Evolutionary conservation across 2,329 filamentous ascomycete genomes (phyloP), one percentile per base, ranked within the genome.

Genomic region (Emmonsiellopsis sp.): DNA sequence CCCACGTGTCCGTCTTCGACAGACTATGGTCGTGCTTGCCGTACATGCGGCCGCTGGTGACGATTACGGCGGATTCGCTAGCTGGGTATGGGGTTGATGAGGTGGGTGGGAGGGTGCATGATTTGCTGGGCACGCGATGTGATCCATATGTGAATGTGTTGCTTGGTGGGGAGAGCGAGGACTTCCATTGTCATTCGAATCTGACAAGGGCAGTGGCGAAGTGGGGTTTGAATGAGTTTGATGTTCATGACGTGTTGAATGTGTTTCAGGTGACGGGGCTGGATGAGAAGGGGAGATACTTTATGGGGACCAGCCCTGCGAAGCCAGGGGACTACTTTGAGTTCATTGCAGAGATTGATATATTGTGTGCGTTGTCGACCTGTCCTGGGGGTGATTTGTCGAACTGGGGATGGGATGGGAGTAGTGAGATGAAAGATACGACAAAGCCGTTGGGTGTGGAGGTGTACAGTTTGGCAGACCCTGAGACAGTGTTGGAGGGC

Each of bases 121-220:
- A 94, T 70, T 73, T 94, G 20, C 73, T 94, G 3, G 89, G 88
- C 37, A 94, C 88, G 30, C 76, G 89, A 43, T 94, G 89, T 69
- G 89, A 93, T 69, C 88, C 88, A 1, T 94, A 93, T 65, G 85
- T 93, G 65, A 89, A 88, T 66, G 76, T 80, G 38, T 78, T 93
- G 57, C 79, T 94, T 51, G 81, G 79, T 3, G 83, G 82, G n/a
- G 77, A 80, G 49, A 76, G 77, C 34, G 93, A 89, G 65, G 85
- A 93, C 67, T 92, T 81, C 67, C 87, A 93, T 66, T 94, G 89
- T 67, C 88, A 92, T 64, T 89, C 85, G 1, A 94, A 94, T 66
- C 78, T 94, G 9, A 82, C 81, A 1, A 80, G 89, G 3, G 86
- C 89, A 0, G 80, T 93, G 2, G 57, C 84, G 1, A 83, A 84